phyloP scores from a whole-genome alignment of 1,284 basidiomycete genomes.

The Ceratorhiza oryzae-sativae region DNA sequence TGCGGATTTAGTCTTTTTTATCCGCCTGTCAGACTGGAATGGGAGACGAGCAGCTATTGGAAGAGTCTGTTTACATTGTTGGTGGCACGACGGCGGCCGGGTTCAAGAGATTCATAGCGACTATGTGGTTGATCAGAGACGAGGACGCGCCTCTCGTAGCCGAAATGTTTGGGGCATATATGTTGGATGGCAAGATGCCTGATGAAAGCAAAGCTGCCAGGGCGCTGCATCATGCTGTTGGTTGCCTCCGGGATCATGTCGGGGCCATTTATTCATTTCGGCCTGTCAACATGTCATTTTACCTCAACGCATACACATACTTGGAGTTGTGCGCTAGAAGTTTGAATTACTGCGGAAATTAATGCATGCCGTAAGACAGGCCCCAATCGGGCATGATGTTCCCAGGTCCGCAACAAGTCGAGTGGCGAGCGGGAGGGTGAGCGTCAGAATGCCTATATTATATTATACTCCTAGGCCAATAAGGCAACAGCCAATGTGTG shows the following conservation, averaged over 20 bases:
- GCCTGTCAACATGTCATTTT: background rate
- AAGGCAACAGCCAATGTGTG: background rate
- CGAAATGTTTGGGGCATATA: background rate
- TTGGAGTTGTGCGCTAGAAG: too few relatives aligned
- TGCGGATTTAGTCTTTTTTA: slow-evolving; percentile 1
- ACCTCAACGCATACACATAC: too few relatives aligned
- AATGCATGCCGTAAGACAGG: too few relatives aligned
- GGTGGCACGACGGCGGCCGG: slow-evolving; percentile 9
- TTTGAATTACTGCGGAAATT: too few relatives aligned
- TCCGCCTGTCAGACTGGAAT: slow-evolving; percentile 20
- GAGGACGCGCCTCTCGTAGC: slow-evolving; percentile 13
- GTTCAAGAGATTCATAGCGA: background rate
- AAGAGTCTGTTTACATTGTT: slow-evolving; percentile 12
- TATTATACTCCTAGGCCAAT: background rate
- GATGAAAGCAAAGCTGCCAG: background rate
- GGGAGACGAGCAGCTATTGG: background rate
- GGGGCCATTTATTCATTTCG: slow-evolving; percentile 5
- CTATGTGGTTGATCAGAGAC: slow-evolving; percentile 16
- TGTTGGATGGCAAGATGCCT: background rate
- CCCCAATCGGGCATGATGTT: too few relatives aligned
- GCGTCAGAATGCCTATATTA: background rate
- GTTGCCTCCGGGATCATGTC: background rate
- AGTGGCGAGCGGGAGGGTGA: too few relatives aligned
- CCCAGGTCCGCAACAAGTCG: too few relatives aligned
- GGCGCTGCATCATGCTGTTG: background rate